Percentiles rank a stretch among this genome's conserved stretches.
These are phyloP conservation scores for Omphalotus guepiniiformis DNA, from an alignment of 768 basidiomycete species.

Conservation along the genomic window DNA sequence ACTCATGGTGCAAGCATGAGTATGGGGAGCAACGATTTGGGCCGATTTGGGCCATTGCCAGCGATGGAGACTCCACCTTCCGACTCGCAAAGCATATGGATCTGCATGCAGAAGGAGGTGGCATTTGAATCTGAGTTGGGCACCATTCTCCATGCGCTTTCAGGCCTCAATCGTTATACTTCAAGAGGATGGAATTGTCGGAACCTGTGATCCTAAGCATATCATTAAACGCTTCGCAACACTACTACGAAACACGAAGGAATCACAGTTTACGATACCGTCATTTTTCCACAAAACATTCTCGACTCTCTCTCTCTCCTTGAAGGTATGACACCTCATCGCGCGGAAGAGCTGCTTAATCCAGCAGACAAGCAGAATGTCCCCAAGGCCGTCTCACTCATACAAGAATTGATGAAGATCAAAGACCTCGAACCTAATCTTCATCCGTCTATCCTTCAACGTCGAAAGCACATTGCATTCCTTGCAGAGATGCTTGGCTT, in stretches of 20 bases:
- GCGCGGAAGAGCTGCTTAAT: constrained; percentile 12
- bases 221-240: constrained; percentile 25
- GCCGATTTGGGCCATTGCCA: constrained; percentile 20
- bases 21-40: constrained; percentile 19
- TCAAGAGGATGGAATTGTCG: constrained; percentile 13
- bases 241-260: constrained; percentile 14
- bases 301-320: background rate
- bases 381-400: constrained; percentile 15
- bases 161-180: constrained; percentile 18
- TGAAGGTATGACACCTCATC: constrained; percentile 10
- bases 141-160: background rate
- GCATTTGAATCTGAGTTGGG: constrained; percentile 6
- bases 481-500: background rate
- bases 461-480: background rate
- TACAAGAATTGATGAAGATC: constrained; percentile 12
- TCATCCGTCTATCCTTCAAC: background rate
- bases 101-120: constrained; percentile 13
- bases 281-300: constrained; percentile 1
- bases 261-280: constrained; percentile 15
- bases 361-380: constrained; percentile 21
- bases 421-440: background rate
- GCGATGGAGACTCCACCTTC: constrained; percentile 26
- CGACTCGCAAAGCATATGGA: constrained; percentile 15
- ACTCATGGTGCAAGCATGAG: constrained; percentile 11
- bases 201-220: constrained; percentile 26